Conservation (phyloP, 192 early-diverging fungal species). For the Rhizophagus sp. region DNA sequence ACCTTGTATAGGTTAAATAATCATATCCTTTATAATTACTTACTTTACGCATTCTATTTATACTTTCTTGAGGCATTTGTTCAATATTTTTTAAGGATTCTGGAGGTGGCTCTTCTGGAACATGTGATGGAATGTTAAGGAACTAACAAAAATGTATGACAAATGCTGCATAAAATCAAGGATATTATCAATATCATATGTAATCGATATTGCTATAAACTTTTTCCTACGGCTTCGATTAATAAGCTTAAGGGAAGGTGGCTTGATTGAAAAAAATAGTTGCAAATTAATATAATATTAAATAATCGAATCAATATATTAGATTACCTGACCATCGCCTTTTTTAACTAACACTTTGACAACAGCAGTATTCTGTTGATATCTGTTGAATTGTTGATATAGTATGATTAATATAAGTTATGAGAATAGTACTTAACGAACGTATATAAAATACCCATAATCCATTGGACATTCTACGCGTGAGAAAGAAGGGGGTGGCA, state of each 20-base stretch:
- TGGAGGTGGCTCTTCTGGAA: slow-evolving; percentile 35
- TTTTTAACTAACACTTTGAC: slow-evolving; percentile 48
- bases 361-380: slow-evolving; percentile 52
- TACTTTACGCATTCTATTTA: slow-evolving; percentile 28
- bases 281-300: background rate
- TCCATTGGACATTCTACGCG: slow-evolving; percentile 50
- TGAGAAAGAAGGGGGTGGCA: slow-evolving; percentile 64
- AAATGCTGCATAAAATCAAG: slow-evolving; percentile 14
- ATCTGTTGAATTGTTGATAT: slow-evolving; percentile 33
- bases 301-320: background rate
- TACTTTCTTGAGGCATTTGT: slow-evolving; percentile 24
- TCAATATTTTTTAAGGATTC: slow-evolving; percentile 26
- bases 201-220: slow-evolving; percentile 25
- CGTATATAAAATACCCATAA: slow-evolving; percentile 48
- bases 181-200: slow-evolving; percentile 34
- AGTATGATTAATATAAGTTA: too few relatives aligned
- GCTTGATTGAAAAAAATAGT: background rate
- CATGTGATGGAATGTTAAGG: slow-evolving; percentile 7
- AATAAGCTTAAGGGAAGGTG: slow-evolving; percentile 29
- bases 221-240: slow-evolving; percentile 31
- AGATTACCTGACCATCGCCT: slow-evolving; percentile 42
- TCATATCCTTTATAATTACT: background rate
- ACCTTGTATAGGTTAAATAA: background rate
- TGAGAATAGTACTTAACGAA: too few relatives aligned
- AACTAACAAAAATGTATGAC: background rate